Evolutionary conservation across 495 filamentous ascomycete species (phyloP).

Genomic region (Choiromyces venosus): DNA sequence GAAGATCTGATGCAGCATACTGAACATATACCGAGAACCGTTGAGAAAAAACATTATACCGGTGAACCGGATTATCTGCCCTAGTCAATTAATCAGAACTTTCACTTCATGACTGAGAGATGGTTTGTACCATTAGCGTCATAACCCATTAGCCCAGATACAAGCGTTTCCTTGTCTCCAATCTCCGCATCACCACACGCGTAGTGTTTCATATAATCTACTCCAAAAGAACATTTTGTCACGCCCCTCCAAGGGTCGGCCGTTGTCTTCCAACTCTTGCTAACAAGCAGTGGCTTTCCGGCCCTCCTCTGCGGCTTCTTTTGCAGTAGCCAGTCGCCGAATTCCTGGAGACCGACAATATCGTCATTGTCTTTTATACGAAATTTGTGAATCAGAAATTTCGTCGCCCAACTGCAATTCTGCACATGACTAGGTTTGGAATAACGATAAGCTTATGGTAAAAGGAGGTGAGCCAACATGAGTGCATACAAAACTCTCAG

Average conservation of each 20-base stretch:
- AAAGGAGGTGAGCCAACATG: not conserved
- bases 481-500: slow-evolving; percentile 48
- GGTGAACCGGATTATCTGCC: slow-evolving; percentile 32
- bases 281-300: slow-evolving; percentile 50
- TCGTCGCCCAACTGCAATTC: slow-evolving; percentile 52
- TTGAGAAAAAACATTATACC: slow-evolving; percentile 38
- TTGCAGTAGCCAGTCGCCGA: slow-evolving; percentile 50
- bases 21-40: slow-evolving; percentile 45
- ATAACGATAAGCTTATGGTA: not conserved
- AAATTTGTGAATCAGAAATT: slow-evolving; percentile 52
- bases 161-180: slow-evolving; percentile 41
- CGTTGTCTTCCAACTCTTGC: slow-evolving; percentile 50
- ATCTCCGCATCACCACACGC: slow-evolving; percentile 16
- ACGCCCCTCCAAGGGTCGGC: slow-evolving; percentile 54
- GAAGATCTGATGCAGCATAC: slow-evolving; percentile 38
- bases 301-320: slow-evolving; percentile 48
- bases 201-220: slow-evolving; percentile 52
- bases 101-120: not conserved
- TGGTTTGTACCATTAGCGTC: slow-evolving; percentile 45
- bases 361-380: slow-evolving; percentile 49
- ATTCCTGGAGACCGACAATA: slow-evolving; percentile 46
- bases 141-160: slow-evolving; percentile 51
- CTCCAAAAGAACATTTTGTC: slow-evolving; percentile 49
- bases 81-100: not conserved
- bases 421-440: slow-evolving; percentile 46